Percentiles rank a stretch among this genome's conserved stretches.
phyloP scores from a whole-genome alignment of 1,284 basidiomycete genomes.

The Amylostereum areolatum region DNA sequence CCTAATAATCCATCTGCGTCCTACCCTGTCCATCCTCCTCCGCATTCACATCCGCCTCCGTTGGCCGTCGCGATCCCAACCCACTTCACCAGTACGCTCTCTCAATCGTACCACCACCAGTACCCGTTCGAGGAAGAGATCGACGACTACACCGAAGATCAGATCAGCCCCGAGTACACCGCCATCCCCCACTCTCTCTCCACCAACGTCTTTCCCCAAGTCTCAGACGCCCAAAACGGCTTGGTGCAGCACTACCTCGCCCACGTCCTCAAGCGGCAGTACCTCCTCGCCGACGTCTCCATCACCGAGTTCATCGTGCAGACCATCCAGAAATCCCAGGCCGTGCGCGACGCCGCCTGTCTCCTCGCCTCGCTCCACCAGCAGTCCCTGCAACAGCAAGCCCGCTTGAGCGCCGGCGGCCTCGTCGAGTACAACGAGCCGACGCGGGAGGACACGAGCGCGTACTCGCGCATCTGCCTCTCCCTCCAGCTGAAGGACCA shows the following conservation, averaged over 20 bases:
- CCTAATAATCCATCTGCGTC: slow-evolving; percentile 22
- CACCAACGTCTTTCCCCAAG: slow-evolving; percentile 18
- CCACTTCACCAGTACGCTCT: slow-evolving; percentile 8
- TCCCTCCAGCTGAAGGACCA: slow-evolving; percentile 20
- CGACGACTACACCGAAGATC: slow-evolving; percentile 9
- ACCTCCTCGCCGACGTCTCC: slow-evolving; percentile 51
- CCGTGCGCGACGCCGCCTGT: slow-evolving; percentile 47
- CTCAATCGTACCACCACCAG: slow-evolving; percentile 11
- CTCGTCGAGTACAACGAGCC: too few species aligned
- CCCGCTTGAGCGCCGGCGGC: slow-evolving; percentile 4
- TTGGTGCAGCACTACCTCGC: slow-evolving; percentile 39
- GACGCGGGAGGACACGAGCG: slow-evolving; percentile 12
- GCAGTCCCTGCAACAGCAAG: slow-evolving; percentile 19
- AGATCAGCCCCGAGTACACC: slow-evolving; percentile 7
- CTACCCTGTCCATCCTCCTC: neutral
- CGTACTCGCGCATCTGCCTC: slow-evolving; percentile 28
- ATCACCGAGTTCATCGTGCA: slow-evolving; percentile 35
- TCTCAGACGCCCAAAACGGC: slow-evolving; percentile 21
- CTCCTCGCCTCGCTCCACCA: slow-evolving; percentile 50
- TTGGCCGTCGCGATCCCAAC: neutral
- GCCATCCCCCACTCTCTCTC: slow-evolving; percentile 9
- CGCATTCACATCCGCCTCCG: neutral
- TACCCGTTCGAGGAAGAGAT: slow-evolving; percentile 11
- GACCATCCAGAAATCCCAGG: slow-evolving; percentile 37
- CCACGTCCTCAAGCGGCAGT: slow-evolving; percentile 58